Evolutionary conservation across 2,329 filamentous ascomycete species (phyloP).

Genomic region (Aplosporella prunicola): DNA sequence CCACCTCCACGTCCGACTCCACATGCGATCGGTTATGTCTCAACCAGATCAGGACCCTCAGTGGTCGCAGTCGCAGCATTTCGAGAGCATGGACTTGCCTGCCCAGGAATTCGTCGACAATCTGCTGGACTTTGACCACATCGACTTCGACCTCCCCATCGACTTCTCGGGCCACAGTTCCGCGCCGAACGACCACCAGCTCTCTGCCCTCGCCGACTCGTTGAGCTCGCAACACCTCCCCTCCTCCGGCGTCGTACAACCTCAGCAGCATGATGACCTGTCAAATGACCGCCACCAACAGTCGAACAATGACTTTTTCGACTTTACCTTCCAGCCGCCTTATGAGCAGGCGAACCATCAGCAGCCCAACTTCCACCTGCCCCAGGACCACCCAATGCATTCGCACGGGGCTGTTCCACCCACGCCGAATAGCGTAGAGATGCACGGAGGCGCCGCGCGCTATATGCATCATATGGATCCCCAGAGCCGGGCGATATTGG

Average conservation of each 20-base stretch:
- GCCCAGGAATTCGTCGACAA: conserved; percentile 33
- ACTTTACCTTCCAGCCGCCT: conserved; percentile 14
- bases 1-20: conserved; percentile 2
- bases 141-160: conserved; percentile 24
- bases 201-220: conserved; percentile 23
- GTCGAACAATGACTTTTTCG: conserved; percentile 22
- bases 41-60: conserved; percentile 20
- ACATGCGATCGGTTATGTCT: conserved; percentile 5
- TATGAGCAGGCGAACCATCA: conserved; percentile 8
- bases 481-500: conserved; percentile 54
- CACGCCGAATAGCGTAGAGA: conserved; percentile 71
- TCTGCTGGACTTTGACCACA: conserved; percentile 32
- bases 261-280: conserved; percentile 24
- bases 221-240: conserved; percentile 14
- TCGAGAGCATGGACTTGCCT: conserved; percentile 33
- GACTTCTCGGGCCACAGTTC: conserved; percentile 18
- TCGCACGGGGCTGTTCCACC: conserved; percentile 48
- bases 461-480: conserved; percentile 49
- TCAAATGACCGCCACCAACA: conserved; percentile 12
- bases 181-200: conserved; percentile 17
- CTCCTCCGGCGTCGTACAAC: conserved; percentile 19
- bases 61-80: conserved; percentile 32
- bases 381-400: conserved; percentile 15
- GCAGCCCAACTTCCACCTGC: conserved; percentile 6
- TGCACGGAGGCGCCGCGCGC: conserved; percentile 49